Conservation (phyloP, 345 rosid genomes). For the Erucastrum elatum region DNA sequence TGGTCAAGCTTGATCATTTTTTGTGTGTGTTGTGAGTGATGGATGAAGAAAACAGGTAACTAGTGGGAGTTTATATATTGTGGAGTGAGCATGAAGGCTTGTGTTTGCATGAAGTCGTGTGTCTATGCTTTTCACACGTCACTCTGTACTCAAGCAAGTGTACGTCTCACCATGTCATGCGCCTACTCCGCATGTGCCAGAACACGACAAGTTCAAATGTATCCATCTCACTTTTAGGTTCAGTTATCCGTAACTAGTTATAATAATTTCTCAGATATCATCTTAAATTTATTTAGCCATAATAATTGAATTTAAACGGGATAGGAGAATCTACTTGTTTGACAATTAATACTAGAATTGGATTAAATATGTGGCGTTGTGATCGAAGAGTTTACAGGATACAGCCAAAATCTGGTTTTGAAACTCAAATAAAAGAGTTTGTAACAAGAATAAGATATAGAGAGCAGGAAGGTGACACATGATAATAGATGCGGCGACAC, state of each 20-base stretch:
- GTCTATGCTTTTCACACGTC: conserved; percentile 33
- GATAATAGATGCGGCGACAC: conserved; percentile 33
- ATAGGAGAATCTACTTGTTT: not conserved
- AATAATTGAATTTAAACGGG: not conserved
- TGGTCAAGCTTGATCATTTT: conserved; percentile 18
- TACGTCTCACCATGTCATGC: conserved; percentile 5
- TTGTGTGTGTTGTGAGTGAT: conserved; percentile 12
- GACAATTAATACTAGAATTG: not conserved
- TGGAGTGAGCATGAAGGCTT: conserved; percentile 11
- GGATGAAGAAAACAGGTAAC: conserved; percentile 11
- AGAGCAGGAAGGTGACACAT: conserved; percentile 12
- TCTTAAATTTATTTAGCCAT: not conserved
- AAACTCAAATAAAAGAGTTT: not conserved
- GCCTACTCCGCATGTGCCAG: conserved; percentile 14
- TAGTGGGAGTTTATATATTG: conserved; percentile 21
- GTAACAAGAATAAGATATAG: not conserved
- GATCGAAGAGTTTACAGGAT: conserved; percentile 13
- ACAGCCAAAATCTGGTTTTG: not conserved
- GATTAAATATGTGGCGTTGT: not conserved
- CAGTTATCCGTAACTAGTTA: not conserved
- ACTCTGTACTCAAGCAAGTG: conserved; percentile 28
- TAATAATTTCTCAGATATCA: not conserved
- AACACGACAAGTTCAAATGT: conserved; percentile 13
- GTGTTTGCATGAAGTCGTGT: conserved; percentile 29
- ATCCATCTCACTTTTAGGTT: conserved; percentile 4